Evolutionary conservation across 768 basidiomycete genomes (phyloP), one percentile per base, ranked within the genome.

Genomic region (Boletus speciosus): DNA sequence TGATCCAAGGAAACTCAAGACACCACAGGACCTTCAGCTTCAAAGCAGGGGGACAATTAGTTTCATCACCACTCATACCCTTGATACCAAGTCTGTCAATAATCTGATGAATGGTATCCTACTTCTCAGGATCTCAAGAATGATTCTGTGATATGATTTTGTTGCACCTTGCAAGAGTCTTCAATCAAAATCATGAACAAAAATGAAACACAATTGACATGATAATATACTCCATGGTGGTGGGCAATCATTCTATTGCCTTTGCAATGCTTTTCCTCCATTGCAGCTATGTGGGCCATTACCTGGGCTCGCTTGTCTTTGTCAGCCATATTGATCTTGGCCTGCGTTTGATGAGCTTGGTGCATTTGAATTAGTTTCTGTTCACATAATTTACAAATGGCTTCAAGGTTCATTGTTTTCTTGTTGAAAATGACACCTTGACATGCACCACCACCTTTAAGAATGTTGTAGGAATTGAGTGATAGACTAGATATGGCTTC

Each of bases 51-150:
- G 41, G 35, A 14, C 11, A 19, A 10, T 57, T 43, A 15, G 47
- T 57, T n/a, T 57, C 23, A 19, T 58, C 53, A 29, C 42, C 42
- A 23, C 53, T 58, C 56, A 58, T 55, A 7, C 54, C 54, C 5
- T 56, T 23, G 6, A 58, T 11, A 29, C 21, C 23, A 6, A 58
- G 48, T 25, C 27, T 6, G 5, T 23, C 23, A 21, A 47, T 36
- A 4, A 51, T 38, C 7, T 37, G 23, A 5, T 1, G 1, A 23
- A 50, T 40, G 3, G 19, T 21, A 23, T 51, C 40, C 45, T 45
- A 58, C 29, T 29, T 3, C 27, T 47, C n/a, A 15, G 53, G 45
- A 43, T 58, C 46, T 25, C 11, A 11, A 8, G 34, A 49, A 15
- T 23, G 3, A 35, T 58, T 58, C 25, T 56, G 32, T 3, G 3